Base-by-base conservation (phyloP, 495 filamentous ascomycete genomes). In the Oleoguttula mirabilis region DNA sequence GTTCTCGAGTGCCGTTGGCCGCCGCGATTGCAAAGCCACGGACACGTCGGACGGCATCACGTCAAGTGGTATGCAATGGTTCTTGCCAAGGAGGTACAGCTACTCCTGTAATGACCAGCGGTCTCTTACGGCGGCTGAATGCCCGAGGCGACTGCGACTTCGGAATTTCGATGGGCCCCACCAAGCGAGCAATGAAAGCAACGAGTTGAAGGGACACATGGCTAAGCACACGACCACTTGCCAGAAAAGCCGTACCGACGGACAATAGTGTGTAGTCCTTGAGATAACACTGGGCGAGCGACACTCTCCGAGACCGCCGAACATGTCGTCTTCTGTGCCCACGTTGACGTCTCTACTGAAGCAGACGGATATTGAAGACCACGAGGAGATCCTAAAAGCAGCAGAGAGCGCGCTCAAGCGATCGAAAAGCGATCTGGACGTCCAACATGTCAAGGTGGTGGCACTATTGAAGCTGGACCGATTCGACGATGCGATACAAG, bases 401-500 rank as follows among this genome's bases (percentile, higher is more conserved):
- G 77, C 79, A 56, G 82, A 90, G 60, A 69, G 70, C 25, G 66
- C 70, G 3, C 67, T 90, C 25, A 75, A 72, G 56, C 70, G 72
- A 20, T 73, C 71, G 2, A 79, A 76, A 55, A 63, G 57, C 32
- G 77, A 88, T 47, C 35, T 69, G 21, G 69, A 79, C 19, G 79
- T 82, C 5, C 82, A 83, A 32, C 80, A 82, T 58, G 79, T 79
- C 25, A 85, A 84, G 48, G 70, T 79, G 8, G 81, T 96, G 27
- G 87, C 90, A 10, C 71, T 99, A 25, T 63, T 96, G 38, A 93
- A 92, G 58, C 77, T 96, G 37, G 92, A 99, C 58, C 84, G 88
- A 44, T 95, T 80, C 60, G 80, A 90, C 15, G 90, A 98, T 64
- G 82, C 86, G 17, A 67, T 94, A 36, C 77, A 75, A 32, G 73